Conservation (phyloP, 352 stramenopile species). For the Globisporangium rhizosaccharum region DNA sequence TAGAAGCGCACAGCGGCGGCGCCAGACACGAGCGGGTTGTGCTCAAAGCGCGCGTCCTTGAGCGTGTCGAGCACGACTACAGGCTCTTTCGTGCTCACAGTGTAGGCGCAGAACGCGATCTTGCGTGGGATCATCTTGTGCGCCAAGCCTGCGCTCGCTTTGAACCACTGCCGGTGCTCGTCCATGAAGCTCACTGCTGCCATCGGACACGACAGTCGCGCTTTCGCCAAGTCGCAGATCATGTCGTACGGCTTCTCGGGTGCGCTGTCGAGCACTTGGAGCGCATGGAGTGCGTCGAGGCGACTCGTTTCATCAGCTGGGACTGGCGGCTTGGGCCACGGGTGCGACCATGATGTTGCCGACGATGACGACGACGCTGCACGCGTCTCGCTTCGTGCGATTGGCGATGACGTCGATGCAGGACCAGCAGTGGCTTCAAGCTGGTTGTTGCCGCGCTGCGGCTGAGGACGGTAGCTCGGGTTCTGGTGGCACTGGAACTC, state of each 20-base stretch:
- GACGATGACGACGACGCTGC: slow-evolving; percentile 3
- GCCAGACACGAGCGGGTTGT: slow-evolving; percentile 87
- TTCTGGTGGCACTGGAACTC: slow-evolving; percentile 5
- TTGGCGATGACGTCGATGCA: background rate
- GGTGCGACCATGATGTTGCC: slow-evolving; percentile 40
- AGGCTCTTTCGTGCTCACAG: slow-evolving; percentile 44
- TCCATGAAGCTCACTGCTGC: slow-evolving; percentile 80
- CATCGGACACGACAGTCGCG: slow-evolving; percentile 60
- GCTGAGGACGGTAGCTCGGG: slow-evolving; percentile 6
- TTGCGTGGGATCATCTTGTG: slow-evolving; percentile 78
- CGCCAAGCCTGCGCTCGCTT: slow-evolving; percentile 55
- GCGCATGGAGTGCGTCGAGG: slow-evolving; percentile 37
- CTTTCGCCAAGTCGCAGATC: slow-evolving; percentile 75
- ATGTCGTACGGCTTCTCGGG: slow-evolving; percentile 65
- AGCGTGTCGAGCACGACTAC: slow-evolving; percentile 86
- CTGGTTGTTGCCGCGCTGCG: slow-evolving; percentile 17
- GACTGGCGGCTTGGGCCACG: slow-evolving; percentile 67
- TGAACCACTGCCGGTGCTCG: slow-evolving; percentile 75
- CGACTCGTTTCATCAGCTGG: slow-evolving; percentile 45
- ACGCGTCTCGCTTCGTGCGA: slow-evolving; percentile 17
- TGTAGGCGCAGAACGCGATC: slow-evolving; percentile 78
- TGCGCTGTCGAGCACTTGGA: slow-evolving; percentile 55
- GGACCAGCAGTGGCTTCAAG: background rate
- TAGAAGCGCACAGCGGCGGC: slow-evolving; percentile 93
- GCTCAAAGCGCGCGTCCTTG: slow-evolving; percentile 84